Base-by-base conservation (phyloP, 1,284 basidiomycete species). In the Mycena sp. region DNA sequence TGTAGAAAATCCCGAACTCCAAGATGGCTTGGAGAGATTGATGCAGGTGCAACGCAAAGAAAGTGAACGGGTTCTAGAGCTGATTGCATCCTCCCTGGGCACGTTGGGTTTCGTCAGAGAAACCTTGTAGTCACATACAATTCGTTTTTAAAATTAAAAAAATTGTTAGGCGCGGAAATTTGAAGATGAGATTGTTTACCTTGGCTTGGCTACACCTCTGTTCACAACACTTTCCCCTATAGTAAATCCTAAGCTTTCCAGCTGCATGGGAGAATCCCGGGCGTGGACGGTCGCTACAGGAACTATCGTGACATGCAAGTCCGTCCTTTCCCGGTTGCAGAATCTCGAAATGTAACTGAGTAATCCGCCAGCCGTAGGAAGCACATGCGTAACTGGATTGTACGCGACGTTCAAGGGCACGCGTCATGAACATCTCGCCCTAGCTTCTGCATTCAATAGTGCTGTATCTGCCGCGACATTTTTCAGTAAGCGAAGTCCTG, bases 51-150 rank as follows among this genome's bases (percentile, higher is more conserved):
- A 96, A 75, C 77, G 80, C 69, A 84, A 81, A 72, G 93, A 96
- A 79, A 90, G 89, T 68, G 85, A 84, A 69, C 81, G 92, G 49
- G 79, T 97, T 65, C 73, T 92, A 54, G 90, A 91, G 71, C 80
- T 93, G 53, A 83, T 93, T 53, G 81, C 89, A 21, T 86, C 87
- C 7, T 90, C 89, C 1, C 74, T 93, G 61, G 92, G 92, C 43
- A 91, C 88, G 23, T 74, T 94, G 52, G 83, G 85, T 28, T 94
- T 94, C 71, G 85, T 93, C 52, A 74, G 81, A 62, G 82, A 83
- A 67, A 79, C 75, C 10, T 67, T 80, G 68, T 82, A 77, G 63
- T 45, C 7, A n/a, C 12, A 12, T 44, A 30, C 23, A 19, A 40
- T 28, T 11, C 21, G 7, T 35, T 35, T 14, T 35, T 35, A 14